These are phyloP conservation scores for Hirsutella minnesotensis DNA, from an alignment of 2,329 filamentous ascomycete species.

Conservation along the genomic window DNA sequence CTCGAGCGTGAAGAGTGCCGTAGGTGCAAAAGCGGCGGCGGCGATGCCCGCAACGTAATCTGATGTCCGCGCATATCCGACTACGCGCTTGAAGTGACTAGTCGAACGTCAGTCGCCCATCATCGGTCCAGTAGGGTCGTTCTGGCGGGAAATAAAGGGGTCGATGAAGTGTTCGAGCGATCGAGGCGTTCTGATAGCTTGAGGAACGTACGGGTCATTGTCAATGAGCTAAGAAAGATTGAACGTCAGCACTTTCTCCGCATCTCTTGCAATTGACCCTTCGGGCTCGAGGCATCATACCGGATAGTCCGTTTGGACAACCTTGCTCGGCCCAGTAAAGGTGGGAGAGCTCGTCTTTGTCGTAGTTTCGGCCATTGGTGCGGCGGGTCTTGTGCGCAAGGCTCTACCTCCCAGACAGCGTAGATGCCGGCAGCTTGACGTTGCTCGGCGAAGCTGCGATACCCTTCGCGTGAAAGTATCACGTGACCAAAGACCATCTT, in stretches of 20 bases:
- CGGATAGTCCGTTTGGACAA: slow-evolving; percentile 71
- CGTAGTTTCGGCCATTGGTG: slow-evolving; percentile 25
- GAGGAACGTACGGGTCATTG: slow-evolving; percentile 72
- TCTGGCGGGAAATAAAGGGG: too few relatives aligned
- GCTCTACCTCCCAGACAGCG: slow-evolving; percentile 11
- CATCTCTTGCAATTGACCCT: slow-evolving; percentile 7
- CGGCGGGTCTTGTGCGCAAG: slow-evolving; percentile 13
- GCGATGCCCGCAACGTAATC: slow-evolving; percentile 67
- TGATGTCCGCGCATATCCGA: slow-evolving; percentile 72
- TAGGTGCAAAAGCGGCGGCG: slow-evolving; percentile 61
- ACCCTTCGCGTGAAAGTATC: not conserved
- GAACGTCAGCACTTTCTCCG: slow-evolving; percentile 11
- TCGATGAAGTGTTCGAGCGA: too few relatives aligned
- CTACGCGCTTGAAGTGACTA: slow-evolving; percentile 83
- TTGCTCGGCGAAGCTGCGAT: slow-evolving; percentile 1
- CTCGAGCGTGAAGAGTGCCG: slow-evolving; percentile 68
- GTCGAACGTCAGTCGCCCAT: slow-evolving; percentile 15
- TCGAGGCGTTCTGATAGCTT: not conserved
- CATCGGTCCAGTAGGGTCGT: not conserved
- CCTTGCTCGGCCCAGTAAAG: slow-evolving; percentile 48
- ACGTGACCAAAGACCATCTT: not conserved
- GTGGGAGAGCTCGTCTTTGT: slow-evolving; percentile 23
- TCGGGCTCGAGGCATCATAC: slow-evolving; percentile 44
- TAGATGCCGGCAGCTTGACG: slow-evolving; percentile 12
- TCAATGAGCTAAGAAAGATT: slow-evolving; percentile 88